Base-by-base conservation (phyloP, 2,329 filamentous ascomycete genomes). In the Aschersonia sp. region DNA sequence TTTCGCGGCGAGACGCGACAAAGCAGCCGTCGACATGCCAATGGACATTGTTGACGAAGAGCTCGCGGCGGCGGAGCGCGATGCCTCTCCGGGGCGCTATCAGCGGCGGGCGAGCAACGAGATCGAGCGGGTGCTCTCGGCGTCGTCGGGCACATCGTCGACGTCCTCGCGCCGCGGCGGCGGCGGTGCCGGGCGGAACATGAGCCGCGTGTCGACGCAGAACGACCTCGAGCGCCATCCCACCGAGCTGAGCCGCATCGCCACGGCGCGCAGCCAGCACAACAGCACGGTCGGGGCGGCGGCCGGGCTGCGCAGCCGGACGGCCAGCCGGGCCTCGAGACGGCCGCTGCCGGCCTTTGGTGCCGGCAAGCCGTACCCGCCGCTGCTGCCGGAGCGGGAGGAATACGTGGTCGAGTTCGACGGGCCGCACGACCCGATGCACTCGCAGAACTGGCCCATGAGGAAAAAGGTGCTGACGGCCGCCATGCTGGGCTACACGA, bases 341-440 rank as follows among this genome's bases (percentile, higher is more conserved):
- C 78, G 66, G 57, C 79, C 83, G 1, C 59, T 88, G 48, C 84
- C 84, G 1, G 64, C 67, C 6, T 86, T 88, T 61, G 84, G 84
- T 37, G 78, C 71, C 47, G 83, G 81, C n/a, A 89, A 87, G 65
- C 71, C 79, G 0, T 87, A 79, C 56, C 85, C 85, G 4, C 84
- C 84, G 4, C 70, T 68, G 0, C 60, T 89, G 41, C 83, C 84
- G 2, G 77, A 80, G 14, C 14, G 74, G 55, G 84, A 89, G 56
- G 79, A 85, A 53, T 90, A 89, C 58, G 83, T 88, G 0, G 84
- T 89, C 42, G 84, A 87, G 62, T 95, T 94, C 58, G 83, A 89
- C 55, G 88, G 87, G 0, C 82, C 79, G 1, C 74, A 88, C 53
- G 88, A 95, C 57, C 87, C 87, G 2, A 59, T 89, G 50, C 87